Evolutionary conservation across 1,284 basidiomycete genomes (phyloP).

Genomic region (Peniophora sp.): DNA sequence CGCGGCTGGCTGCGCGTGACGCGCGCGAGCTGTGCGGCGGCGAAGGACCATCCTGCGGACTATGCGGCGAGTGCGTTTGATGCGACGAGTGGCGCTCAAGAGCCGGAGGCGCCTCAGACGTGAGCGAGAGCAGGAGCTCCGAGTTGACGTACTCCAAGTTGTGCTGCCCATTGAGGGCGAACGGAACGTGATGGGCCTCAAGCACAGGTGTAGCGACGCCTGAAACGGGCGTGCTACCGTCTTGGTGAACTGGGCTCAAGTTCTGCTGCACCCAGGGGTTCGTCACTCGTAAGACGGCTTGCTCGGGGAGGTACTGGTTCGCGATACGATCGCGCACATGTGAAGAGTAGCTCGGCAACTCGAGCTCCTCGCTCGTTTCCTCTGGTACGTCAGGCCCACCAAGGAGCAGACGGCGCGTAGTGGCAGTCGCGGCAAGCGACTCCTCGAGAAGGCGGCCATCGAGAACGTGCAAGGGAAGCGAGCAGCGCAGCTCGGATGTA

Average conservation of each 20-base stretch:
- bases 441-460: slow-evolving; percentile 68
- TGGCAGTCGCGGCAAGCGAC: slow-evolving; percentile 60
- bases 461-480: slow-evolving; percentile 79
- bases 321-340: slow-evolving; percentile 89
- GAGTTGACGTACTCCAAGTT: slow-evolving; percentile 73
- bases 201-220: slow-evolving; percentile 26
- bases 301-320: slow-evolving; percentile 62
- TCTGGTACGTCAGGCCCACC: slow-evolving; percentile 31
- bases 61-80: slow-evolving; percentile 15
- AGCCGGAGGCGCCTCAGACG: slow-evolving; percentile 21
- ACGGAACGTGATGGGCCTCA: slow-evolving; percentile 18
- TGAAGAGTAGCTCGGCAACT: slow-evolving; percentile 80
- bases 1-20: slow-evolving; percentile 16
- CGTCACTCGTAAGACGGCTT: slow-evolving; percentile 54
- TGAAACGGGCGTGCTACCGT: slow-evolving; percentile 11
- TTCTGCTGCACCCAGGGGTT: slow-evolving; percentile 51
- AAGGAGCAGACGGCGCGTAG: slow-evolving; percentile 63
- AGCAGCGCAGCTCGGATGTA: slow-evolving; percentile 85
- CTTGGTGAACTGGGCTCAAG: slow-evolving; percentile 24
- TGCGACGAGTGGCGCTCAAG: slow-evolving; percentile 26
- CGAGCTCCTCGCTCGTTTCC: slow-evolving; percentile 50
- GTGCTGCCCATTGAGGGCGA: slow-evolving; percentile 13
- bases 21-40: not conserved
- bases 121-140: slow-evolving; percentile 67
- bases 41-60: slow-evolving; percentile 15